phyloP scores from a whole-genome alignment of 2,329 filamentous ascomycete species.

The Davidsoniella neocaledoniae region DNA sequence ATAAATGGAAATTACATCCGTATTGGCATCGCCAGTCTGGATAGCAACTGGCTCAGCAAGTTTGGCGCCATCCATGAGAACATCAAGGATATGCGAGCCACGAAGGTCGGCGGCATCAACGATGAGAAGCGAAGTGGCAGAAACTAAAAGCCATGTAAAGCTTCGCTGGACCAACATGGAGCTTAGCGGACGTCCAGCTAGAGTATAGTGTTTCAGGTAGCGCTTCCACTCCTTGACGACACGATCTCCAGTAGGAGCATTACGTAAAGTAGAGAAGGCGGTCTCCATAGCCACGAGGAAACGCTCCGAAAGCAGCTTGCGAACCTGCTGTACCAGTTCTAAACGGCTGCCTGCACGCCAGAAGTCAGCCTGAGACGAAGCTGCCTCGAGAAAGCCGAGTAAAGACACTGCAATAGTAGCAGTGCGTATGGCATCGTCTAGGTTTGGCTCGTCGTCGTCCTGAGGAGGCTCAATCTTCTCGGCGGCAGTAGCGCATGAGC shows the following conservation, averaged over 20 bases:
- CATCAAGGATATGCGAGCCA: constrained; percentile 52
- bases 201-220: constrained; percentile 67
- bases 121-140: constrained; percentile 58
- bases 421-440: constrained; percentile 50
- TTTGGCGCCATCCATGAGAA: constrained; percentile 44
- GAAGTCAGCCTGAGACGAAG: constrained; percentile 60
- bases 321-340: constrained; percentile 53
- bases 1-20: constrained; percentile 45
- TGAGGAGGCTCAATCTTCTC: constrained; percentile 36
- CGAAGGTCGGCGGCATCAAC: constrained; percentile 42
- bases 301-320: constrained; percentile 59
- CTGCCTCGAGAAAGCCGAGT: constrained; percentile 78
- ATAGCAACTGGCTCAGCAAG: constrained; percentile 15
- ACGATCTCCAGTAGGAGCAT: constrained; percentile 49
- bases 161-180: constrained; percentile 82
- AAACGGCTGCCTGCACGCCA: constrained; percentile 65
- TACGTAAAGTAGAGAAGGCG: constrained; percentile 77
- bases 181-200: constrained; percentile 63
- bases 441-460: constrained; percentile 37
- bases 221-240: constrained; percentile 73
- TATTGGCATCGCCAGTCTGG: constrained; percentile 25
- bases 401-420: constrained; percentile 69
- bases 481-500: constrained; percentile 49
- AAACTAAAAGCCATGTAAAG: constrained; percentile 70
- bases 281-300: constrained; percentile 80